Base-by-base conservation (phyloP, 306 rosid species). In the Sechiopsis laciniata region DNA sequence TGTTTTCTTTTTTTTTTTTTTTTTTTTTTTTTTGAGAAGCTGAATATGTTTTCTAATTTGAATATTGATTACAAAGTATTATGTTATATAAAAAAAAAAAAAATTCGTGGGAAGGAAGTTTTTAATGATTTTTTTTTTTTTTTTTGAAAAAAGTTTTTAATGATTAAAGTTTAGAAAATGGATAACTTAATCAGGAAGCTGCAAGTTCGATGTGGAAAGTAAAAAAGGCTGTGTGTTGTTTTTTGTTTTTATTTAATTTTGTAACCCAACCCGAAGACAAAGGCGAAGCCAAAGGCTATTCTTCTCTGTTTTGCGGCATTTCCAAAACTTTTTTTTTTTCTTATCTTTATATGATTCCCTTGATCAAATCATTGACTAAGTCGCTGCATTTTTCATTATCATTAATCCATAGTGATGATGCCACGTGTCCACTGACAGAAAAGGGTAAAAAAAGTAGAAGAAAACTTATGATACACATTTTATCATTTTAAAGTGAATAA, bases 291-390 rank as follows among this genome's bases (percentile, higher is more conserved):
- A 26, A 24, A 60, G 66, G 72, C 72, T 45, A 19, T 66, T 66
- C 72, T 66, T 11, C 72, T 66, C 72, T 66, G 72, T 55, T 66
- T 66, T 66, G 55, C 72, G 70, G 26, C 52, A 51, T 64, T 19
- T 42, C 54, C 55, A 42, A 19, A 42, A 5, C 17, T 7, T 6
- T 40, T 40, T 2, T 13, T 26, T 26, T 26, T 26, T 2, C 29
- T 21, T 65, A 22, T 21, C 56, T 67, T 67, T 67, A 20, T 42
- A 0, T 21, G 55, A 46, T 45, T 67, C 72, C 37, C 37, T 32
- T 32, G 37, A 32, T 32, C 37, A 32, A 32, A 2, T 32, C 37
- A 32, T 32, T 32, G 37, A 32, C 37, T 32, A 32, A 32, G 37
- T 32, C 40, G 29, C 2, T 15, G 4, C 37, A 2, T 1, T 32